Evolutionary conservation across 2,329 filamentous ascomycete species (phyloP).

Genomic region (Chaetomium olivaceum): DNA sequence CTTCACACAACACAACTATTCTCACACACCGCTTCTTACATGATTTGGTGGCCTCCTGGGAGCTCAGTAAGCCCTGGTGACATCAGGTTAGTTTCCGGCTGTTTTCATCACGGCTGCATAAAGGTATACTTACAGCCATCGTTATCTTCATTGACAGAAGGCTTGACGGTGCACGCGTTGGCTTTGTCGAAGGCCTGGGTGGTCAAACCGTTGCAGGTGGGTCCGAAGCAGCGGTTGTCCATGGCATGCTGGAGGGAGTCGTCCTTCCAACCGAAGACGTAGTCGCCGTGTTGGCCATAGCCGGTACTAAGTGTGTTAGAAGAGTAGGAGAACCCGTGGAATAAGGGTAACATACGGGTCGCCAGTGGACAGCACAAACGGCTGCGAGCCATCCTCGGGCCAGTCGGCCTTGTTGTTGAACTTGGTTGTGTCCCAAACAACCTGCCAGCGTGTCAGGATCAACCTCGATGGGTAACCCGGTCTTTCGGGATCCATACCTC

Average conservation of each 20-base stretch:
- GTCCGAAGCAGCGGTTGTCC: slow-evolving; percentile 33
- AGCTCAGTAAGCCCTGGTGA: slow-evolving; percentile 5
- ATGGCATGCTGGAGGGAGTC: slow-evolving; percentile 38
- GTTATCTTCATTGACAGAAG: slow-evolving; percentile 37
- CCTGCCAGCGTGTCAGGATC: slow-evolving; percentile 10
- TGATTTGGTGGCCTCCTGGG: slow-evolving; percentile 9
- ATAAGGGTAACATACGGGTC: slow-evolving; percentile 25
- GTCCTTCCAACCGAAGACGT: slow-evolving; percentile 40
- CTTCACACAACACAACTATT: neutral
- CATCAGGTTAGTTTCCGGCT: neutral
- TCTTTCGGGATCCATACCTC: slow-evolving; percentile 32
- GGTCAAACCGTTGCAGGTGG: slow-evolving; percentile 28
- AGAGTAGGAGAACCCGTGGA: neutral
- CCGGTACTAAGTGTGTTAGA: slow-evolving; percentile 27
- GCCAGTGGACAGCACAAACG: slow-evolving; percentile 35
- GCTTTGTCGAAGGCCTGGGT: slow-evolving; percentile 33
- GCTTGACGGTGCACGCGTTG: slow-evolving; percentile 38
- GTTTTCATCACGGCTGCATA: neutral
- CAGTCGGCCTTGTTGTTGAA: slow-evolving; percentile 40
- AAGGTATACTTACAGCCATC: slow-evolving; percentile 37
- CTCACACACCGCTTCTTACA: neutral
- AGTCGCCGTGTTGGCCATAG: slow-evolving; percentile 39
- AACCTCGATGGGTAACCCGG: neutral
- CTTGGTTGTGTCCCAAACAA: slow-evolving; percentile 32
- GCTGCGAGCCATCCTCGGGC: slow-evolving; percentile 39